Base-by-base conservation (phyloP, 305 asterid species). In the Andrographis paniculata region DNA sequence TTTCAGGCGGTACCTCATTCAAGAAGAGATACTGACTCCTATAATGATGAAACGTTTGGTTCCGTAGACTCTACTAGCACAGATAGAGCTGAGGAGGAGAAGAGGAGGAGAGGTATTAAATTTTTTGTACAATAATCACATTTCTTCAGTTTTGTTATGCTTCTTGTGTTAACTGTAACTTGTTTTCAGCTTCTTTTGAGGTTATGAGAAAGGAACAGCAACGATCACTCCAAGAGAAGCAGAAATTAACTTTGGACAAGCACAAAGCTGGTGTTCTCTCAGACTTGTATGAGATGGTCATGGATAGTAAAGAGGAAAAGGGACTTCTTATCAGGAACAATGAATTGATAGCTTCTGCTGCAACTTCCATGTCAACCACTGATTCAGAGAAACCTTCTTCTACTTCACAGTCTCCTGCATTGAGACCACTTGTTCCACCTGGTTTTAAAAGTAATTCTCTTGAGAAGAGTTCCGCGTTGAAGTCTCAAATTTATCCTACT, bases 31-130 rank as follows among this genome's bases (percentile, higher is more conserved):
- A 71, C 84, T 1, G 97, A 92, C 40, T 58, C 93, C 47, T 68
- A 1, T 67, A 84, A 92, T n/a, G 86, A 92, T 65, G 99, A 92
- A 67, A 92, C 97, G 53, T 92, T 92, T 78, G 99, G 99, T 65
- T 84, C 93, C 58, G 12, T 45, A 17, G 99, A 84, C 43, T 38
- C 43, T 9, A 38, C 43, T 38, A 38, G 43, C 19, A 15, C 84
- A 70, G 94, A 87, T 64, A 78, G 84, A 77, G 84, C 74, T 52
- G 99, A 92, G 74, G 97, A 84, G 73, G 99, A 92, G 73, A 92
- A 72, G 66, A 79, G 63, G 69, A 84, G 99, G 64, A 87, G 97
- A 79, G 99, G 99, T 92, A 77, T 59, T 60, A 17, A 60, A 31
- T 49, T 52, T 30, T 52, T 50, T 59, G 36, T 58, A 38, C 33